Conservation (phyloP, 331 rosid species). For the Rhamnella rubrinervis region DNA sequence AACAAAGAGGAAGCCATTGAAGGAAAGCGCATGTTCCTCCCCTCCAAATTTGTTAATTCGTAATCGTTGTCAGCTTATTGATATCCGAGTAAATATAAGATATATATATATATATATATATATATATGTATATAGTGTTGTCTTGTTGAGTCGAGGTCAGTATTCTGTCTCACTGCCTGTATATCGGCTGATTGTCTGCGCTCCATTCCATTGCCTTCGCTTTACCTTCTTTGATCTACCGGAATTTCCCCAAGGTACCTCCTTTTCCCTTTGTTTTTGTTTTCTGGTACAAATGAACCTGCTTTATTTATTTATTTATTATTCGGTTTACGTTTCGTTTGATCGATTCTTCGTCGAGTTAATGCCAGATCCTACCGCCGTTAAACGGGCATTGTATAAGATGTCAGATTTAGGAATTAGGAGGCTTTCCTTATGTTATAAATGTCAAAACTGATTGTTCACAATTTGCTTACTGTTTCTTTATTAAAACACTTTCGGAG, state of each 20-base stretch:
- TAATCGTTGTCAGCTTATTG: too few relatives aligned
- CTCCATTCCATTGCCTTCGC: background rate
- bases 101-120: constrained; percentile 1
- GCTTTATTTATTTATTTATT: background rate
- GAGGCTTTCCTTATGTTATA: too few relatives aligned
- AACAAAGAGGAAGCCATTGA: background rate
- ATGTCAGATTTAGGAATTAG: too few relatives aligned
- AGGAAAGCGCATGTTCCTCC: background rate
- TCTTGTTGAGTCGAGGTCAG: background rate
- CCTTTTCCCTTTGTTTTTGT: too few relatives aligned
- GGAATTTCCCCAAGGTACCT: constrained; percentile 8
- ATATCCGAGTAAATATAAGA: background rate
- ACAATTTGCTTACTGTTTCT: too few relatives aligned
- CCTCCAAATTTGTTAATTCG: background rate
- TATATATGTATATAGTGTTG: background rate
- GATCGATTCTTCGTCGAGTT: too few relatives aligned
- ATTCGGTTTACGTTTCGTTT: background rate
- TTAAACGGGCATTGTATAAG: too few relatives aligned
- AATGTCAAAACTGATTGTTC: too few relatives aligned
- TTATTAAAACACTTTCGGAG: too few relatives aligned
- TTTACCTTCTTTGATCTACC: constrained; percentile 4
- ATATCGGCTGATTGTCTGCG: constrained; percentile 21
- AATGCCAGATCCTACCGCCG: too few relatives aligned
- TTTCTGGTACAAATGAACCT: background rate
- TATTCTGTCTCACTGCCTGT: background rate